A percentile compares a stretch with the other conserved stretches of the same genome.
These are phyloP conservation scores for Gentiana dahurica DNA, from an alignment of 257 asterid species.

Conservation along the genomic window DNA sequence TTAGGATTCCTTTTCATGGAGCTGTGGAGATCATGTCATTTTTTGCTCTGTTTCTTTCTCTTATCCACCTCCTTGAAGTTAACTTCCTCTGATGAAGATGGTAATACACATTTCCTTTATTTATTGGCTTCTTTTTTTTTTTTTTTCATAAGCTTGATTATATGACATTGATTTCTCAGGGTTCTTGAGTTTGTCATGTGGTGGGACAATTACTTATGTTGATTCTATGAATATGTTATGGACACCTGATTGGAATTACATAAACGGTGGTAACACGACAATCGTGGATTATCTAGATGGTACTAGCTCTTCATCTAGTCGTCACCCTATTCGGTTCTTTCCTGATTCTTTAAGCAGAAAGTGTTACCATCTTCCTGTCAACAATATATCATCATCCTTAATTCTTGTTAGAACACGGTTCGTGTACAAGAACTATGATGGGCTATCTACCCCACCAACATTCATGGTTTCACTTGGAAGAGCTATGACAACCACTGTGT, in stretches of 20 bases:
- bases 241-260: conserved; percentile 57
- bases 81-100: conserved; percentile 53
- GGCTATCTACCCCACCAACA: conserved; percentile 60
- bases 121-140: background rate
- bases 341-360: conserved; percentile 49
- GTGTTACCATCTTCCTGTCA: conserved; percentile 64
- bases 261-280: conserved; percentile 33
- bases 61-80: conserved; percentile 19
- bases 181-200: conserved; percentile 79
- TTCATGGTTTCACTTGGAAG: conserved; percentile 88
- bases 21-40: conserved; percentile 12
- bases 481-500: conserved; percentile 49
- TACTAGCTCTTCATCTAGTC: conserved; percentile 22
- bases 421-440: conserved; percentile 81
- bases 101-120: conserved; percentile 27
- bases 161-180: conserved; percentile 32
- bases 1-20: conserved; percentile 30
- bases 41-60: conserved; percentile 27
- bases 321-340: conserved; percentile 47
- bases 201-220: conserved; percentile 42
- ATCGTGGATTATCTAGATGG: conserved; percentile 40
- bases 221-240: conserved; percentile 74
- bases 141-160: background rate
- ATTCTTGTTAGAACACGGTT: conserved; percentile 60
- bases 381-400: conserved; percentile 27